These are phyloP conservation scores for Novymonas esmeraldas DNA, from an alignment of 208 protist species.

Conservation along the genomic window DNA sequence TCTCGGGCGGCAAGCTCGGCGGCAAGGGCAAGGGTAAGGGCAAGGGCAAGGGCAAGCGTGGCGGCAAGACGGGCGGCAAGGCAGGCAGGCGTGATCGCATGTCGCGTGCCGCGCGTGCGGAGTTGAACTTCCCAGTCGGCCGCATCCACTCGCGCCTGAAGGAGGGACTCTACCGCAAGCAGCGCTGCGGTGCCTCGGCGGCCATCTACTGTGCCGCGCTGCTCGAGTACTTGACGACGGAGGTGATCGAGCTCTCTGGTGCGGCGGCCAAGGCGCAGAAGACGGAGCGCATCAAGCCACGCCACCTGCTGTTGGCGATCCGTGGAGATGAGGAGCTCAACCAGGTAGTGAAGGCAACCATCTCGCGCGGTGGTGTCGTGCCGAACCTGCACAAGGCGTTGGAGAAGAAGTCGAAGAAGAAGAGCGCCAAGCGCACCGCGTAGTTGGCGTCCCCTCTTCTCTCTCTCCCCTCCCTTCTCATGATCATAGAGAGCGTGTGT, in stretches of 20 bases:
- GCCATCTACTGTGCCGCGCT: conserved; percentile 99
- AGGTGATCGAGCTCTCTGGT: conserved; percentile 98
- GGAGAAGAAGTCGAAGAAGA: conserved; percentile 93
- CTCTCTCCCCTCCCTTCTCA: background rate
- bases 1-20: conserved; percentile 88
- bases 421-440: conserved; percentile 79
- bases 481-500: background rate
- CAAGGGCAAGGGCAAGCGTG: conserved; percentile 85
- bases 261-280: conserved; percentile 98
- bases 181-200: conserved; percentile 96
- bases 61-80: conserved; percentile 91
- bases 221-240: conserved; percentile 98
- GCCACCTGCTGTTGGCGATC: conserved; percentile 98
- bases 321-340: conserved; percentile 99
- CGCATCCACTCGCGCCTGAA: conserved; percentile 99
- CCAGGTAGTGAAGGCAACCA: conserved; percentile 96
- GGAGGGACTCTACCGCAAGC: conserved; percentile 92
- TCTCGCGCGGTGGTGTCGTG: conserved; percentile 89
- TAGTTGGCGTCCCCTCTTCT: conserved; percentile 7
- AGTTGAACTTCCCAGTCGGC: conserved; percentile 97
- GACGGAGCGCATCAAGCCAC: conserved; percentile 98
- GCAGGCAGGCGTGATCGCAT: conserved; percentile 83
- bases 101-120: conserved; percentile 87
- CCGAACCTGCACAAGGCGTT: conserved; percentile 90
- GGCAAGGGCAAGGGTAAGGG: conserved; percentile 79